phyloP scores from a whole-genome alignment of 129 eudicot species.

The Artemisia annua region DNA sequence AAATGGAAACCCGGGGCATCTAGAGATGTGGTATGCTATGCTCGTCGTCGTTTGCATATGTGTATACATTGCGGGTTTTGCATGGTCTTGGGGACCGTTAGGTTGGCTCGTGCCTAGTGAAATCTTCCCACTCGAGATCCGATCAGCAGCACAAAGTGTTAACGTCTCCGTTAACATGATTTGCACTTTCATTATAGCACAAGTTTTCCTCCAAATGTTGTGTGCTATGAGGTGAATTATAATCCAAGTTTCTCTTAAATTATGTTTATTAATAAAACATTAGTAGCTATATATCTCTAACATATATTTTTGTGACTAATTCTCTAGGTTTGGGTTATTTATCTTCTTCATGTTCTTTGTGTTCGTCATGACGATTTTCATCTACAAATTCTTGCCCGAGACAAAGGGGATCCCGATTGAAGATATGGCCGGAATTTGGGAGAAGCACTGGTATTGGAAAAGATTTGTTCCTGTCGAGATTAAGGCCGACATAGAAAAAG shows the following conservation, averaged over 20 bases:
- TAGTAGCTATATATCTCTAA: too few relatives aligned
- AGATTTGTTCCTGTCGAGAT: slow-evolving; percentile 9
- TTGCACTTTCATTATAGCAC: slow-evolving; percentile 60
- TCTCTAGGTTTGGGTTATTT: too few relatives aligned
- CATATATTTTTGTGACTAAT: too few relatives aligned
- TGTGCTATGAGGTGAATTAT: slow-evolving; percentile 47
- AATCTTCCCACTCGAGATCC: slow-evolving; percentile 56
- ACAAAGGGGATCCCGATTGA: slow-evolving; percentile 65
- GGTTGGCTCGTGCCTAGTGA: slow-evolving; percentile 74
- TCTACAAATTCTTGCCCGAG: slow-evolving; percentile 47
- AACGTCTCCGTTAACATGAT: slow-evolving; percentile 61
- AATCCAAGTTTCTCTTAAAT: too few relatives aligned
- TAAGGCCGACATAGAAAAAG: too few relatives aligned
- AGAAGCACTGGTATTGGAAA: slow-evolving; percentile 65
- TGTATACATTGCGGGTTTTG: slow-evolving; percentile 47
- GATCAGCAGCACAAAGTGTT: slow-evolving; percentile 48
- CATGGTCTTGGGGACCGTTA: slow-evolving; percentile 78
- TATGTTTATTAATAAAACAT: too few relatives aligned
- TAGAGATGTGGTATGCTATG: too few relatives aligned
- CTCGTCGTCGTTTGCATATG: slow-evolving; percentile 21
- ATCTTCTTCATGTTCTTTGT: slow-evolving; percentile 59
- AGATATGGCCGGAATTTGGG: slow-evolving; percentile 60
- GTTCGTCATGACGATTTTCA: slow-evolving; percentile 52
- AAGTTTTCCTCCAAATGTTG: slow-evolving; percentile 58
- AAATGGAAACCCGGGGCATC: too few relatives aligned